Evolutionary conservation across 352 stramenopile genomes (phyloP).

Genomic region (Pythium aristosporum): DNA sequence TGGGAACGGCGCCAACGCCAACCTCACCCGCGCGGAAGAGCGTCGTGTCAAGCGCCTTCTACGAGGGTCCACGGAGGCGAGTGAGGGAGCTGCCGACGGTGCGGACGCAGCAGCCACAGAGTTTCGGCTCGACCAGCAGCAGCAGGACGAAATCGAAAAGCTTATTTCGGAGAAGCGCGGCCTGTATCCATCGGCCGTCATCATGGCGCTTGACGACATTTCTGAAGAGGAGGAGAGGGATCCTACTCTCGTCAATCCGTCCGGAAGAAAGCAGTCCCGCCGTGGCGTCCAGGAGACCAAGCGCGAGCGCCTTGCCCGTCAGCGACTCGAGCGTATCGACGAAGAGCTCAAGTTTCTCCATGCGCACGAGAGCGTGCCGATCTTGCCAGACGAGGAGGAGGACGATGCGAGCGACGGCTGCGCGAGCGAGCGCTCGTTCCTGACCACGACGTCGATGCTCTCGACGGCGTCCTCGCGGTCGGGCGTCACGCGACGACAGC

Average conservation of each 20-base stretch:
- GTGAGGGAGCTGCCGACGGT: not conserved
- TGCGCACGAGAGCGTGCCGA: conserved; percentile 41
- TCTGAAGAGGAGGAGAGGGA: conserved; percentile 25
- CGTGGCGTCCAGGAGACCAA: conserved; percentile 54
- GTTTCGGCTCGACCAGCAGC: conserved; percentile 36
- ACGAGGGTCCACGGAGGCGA: conserved; percentile 5
- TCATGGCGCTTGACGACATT: conserved; percentile 21
- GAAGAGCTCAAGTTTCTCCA: conserved; percentile 58
- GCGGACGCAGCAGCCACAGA: conserved; percentile 15
- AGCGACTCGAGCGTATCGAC: conserved; percentile 51
- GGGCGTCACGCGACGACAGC: conserved; percentile 48
- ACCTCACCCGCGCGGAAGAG: conserved; percentile 62
- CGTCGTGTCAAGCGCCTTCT: conserved; percentile 40
- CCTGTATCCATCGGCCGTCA: conserved; percentile 34
- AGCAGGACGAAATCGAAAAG: conserved; percentile 50
- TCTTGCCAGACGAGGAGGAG: conserved; percentile 43
- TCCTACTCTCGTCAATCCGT: not conserved
- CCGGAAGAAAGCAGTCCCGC: not conserved
- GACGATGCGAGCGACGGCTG: conserved; percentile 28
- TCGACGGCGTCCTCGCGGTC: conserved; percentile 56
- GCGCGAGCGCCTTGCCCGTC: conserved; percentile 37
- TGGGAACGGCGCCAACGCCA: conserved; percentile 64
- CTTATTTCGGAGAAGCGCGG: conserved; percentile 40
- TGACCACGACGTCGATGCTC: conserved; percentile 34
- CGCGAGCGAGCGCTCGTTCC: conserved; percentile 47